These are phyloP conservation scores for Gracilaria gracilis DNA, from an alignment of 23 red algal species.

Conservation along the genomic window DNA sequence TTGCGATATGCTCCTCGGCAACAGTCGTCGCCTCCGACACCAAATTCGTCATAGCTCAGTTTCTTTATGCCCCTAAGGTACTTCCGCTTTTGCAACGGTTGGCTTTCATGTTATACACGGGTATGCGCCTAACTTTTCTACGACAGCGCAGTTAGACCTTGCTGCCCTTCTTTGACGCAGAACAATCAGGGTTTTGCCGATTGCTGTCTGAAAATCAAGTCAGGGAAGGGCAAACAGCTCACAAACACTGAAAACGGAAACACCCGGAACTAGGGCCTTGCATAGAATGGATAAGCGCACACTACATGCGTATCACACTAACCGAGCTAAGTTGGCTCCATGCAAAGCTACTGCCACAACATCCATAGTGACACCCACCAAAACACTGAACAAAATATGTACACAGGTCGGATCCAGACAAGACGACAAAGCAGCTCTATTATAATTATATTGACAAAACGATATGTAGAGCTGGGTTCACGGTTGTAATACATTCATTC, in stretches of 20 bases:
- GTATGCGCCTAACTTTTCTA: background rate
- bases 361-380: too few species aligned
- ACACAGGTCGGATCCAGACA: background rate
- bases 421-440: conserved; percentile 9
- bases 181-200: background rate
- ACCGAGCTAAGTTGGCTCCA: background rate
- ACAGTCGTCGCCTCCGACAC: too few species aligned
- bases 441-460: background rate
- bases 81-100: background rate
- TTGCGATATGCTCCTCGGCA: background rate
- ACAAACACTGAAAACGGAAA: background rate
- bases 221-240: background rate
- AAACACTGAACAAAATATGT: background rate
- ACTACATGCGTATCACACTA: background rate
- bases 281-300: background rate
- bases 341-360: too few species aligned
- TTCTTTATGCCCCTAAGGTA: background rate
- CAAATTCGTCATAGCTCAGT: background rate
- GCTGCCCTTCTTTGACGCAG: background rate
- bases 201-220: background rate
- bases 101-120: background rate
- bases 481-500: conserved; percentile 9
- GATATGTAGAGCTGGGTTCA: background rate
- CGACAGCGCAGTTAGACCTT: background rate
- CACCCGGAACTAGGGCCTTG: too few species aligned